These are phyloP conservation scores for Erodium chrysanthum DNA, from an alignment of 441 rosid genomes.

Conservation along the genomic window DNA sequence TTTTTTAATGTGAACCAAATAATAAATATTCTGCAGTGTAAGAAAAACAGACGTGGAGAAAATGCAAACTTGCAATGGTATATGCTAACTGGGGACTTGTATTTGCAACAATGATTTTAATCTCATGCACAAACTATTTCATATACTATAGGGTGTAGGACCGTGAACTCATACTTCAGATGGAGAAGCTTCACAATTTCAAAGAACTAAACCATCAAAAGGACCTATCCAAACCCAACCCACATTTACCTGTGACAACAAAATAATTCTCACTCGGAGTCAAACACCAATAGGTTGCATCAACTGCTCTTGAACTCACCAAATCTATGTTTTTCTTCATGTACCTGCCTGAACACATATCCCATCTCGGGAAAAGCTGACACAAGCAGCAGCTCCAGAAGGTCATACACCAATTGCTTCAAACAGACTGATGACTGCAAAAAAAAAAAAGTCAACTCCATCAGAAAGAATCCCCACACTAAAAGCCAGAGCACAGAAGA, in stretches of 20 bases:
- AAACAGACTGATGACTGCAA: slow-evolving; percentile 73
- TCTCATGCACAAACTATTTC: background rate
- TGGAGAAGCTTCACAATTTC: background rate
- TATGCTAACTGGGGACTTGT: background rate
- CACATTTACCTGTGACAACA: background rate
- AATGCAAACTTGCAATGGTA: too few relatives aligned
- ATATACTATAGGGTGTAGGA: too few relatives aligned
- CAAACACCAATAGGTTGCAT: background rate
- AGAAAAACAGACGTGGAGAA: too few relatives aligned
- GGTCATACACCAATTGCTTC: slow-evolving; percentile 65
- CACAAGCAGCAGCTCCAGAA: slow-evolving; percentile 66
- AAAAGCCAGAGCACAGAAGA: background rate
- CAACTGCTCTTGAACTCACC: slow-evolving; percentile 36
- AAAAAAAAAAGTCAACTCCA: background rate
- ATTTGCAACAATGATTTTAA: too few relatives aligned
- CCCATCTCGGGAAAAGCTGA: slow-evolving; percentile 83
- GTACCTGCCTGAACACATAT: slow-evolving; percentile 47
- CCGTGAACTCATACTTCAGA: too few relatives aligned
- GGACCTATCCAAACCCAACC: background rate
- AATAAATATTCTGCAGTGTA: too few relatives aligned
- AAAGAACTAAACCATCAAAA: too few relatives aligned
- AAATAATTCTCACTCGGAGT: background rate
- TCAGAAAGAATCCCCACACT: background rate
- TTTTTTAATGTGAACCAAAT: too few relatives aligned
- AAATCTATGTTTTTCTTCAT: slow-evolving; percentile 57